These are phyloP conservation scores for Aspergillus puulaauensis DNA, from an alignment of 2,329 filamentous ascomycete genomes.

Conservation along the genomic window DNA sequence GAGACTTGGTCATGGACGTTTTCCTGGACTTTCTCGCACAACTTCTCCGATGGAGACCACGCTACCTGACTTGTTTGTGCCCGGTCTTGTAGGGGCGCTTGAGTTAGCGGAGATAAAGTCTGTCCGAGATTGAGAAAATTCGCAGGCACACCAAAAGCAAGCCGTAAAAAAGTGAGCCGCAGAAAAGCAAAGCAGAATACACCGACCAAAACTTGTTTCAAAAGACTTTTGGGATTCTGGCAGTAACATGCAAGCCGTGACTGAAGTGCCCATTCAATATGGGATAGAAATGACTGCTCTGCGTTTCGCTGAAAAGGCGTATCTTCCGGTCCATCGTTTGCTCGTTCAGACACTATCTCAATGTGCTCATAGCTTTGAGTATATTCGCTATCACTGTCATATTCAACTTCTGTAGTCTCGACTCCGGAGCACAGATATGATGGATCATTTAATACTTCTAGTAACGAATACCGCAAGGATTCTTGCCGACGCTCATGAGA, in stretches of 20 bases:
- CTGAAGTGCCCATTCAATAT: not conserved
- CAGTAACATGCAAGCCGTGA: not conserved
- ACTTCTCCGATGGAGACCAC: not conserved
- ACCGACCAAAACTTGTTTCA: not conserved
- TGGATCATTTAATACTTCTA: not conserved
- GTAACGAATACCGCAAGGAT: conserved; percentile 10
- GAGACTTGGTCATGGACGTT: not conserved
- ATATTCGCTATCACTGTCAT: not conserved
- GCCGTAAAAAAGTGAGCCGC: not conserved
- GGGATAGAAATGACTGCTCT: not conserved
- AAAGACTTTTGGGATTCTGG: not conserved
- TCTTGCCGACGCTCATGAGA: conserved; percentile 10
- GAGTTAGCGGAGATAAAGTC: not conserved
- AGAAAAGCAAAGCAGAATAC: conserved; percentile 1
- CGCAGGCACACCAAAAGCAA: not conserved
- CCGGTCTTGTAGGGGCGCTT: not conserved
- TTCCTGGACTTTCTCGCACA: not conserved
- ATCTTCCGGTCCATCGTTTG: not conserved
- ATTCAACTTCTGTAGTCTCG: not conserved
- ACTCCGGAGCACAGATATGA: not conserved
- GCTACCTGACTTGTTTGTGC: not conserved
- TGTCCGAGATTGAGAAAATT: not conserved
- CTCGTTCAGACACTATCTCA: not conserved
- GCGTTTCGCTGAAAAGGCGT: too few species aligned
- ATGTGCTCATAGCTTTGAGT: not conserved